Evolutionary conservation across 2,329 filamentous ascomycete genomes (phyloP), one percentile per base, ranked within the genome.

Genomic region (Aspergillus eucalypticola): DNA sequence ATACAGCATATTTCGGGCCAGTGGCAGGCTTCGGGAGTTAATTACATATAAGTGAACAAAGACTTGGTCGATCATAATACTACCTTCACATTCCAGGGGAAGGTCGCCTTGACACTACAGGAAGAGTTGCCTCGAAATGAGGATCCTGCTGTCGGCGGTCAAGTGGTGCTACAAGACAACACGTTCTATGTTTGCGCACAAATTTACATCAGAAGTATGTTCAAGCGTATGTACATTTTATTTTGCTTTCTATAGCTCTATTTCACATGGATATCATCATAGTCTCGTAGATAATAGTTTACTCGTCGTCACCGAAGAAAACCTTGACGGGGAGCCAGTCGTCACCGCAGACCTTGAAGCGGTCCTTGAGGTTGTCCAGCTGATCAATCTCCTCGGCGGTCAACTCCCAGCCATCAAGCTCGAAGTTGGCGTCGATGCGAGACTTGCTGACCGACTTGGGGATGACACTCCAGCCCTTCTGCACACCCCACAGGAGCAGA

Each of bases 241-340:
- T 50, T 51, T 41, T 21, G 32, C 32, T 35, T 15, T 44, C 27
- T 46, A 32, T 55, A 55, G 19, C 13, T 44, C 39, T 55, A 35
- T 13, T 55, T 55, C 42, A 29, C 39, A 29, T 21, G n/a, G 19
- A 46, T 21, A 29, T 38, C 38, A 48, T 59, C 19, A 66, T 62
- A 63, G n/a, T 60, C 46, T 67, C 50, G 50, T 35, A 59, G 41
- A 25, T n/a, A 67, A 29, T 13, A 44, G 56, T 70, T 71, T 86
- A 92, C 80, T 93, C 90, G 70, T 92, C 89, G 69, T 93, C 90
- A 7, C 89, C 90, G 73, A 91, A 91, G 83, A 95, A 95, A 38
- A 94, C 90, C 82, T 88, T 89, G 62, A 90, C 76, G 0, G 90
- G 90, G 56, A 79, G 68, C 88, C 89, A 94, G 27, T 72, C 77